Conservation (phyloP, 495 filamentous ascomycete genomes). For the Hyaloscypha variabilis region DNA sequence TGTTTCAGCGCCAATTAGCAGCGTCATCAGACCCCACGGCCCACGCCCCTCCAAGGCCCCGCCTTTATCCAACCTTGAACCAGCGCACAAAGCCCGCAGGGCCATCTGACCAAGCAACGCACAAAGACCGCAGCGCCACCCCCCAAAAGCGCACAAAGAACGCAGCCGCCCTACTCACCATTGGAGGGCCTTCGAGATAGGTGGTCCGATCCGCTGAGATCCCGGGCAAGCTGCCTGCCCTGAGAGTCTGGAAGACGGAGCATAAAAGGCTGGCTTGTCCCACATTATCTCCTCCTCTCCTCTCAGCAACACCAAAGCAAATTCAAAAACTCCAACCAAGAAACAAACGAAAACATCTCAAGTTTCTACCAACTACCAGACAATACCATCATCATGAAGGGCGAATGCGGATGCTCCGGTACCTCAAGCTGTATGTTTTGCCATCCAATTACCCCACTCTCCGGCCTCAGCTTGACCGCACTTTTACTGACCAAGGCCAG, state of each 20-base stretch:
- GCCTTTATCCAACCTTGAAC: neutral
- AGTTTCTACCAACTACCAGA: conserved; percentile 1
- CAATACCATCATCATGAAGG: conserved; percentile 30
- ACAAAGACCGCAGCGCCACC: neutral
- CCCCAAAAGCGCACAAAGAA: neutral
- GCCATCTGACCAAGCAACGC: neutral
- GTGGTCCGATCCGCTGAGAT: neutral
- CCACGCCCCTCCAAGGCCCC: neutral
- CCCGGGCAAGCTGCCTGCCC: neutral
- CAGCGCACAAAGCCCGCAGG: conserved; percentile 1
- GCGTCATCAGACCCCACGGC: conserved; percentile 1
- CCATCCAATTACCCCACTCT: neutral
- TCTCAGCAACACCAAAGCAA: neutral
- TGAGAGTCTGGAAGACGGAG: neutral
- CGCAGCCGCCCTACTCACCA: neutral
- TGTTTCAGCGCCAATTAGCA: neutral
- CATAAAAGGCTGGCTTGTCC: conserved; percentile 8
- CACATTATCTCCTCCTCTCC: neutral
- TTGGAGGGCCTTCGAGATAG: neutral
- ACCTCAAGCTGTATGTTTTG: conserved; percentile 30
- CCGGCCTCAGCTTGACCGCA: neutral
- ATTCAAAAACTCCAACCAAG: neutral
- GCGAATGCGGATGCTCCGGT: conserved; percentile 32
- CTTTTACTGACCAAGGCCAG: conserved; percentile 11
- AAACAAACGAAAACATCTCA: neutral